Evolutionary conservation across 2,329 filamentous ascomycete genomes (phyloP), one percentile per base, ranked within the genome.

Genomic region (Aureobasidium sp.): DNA sequence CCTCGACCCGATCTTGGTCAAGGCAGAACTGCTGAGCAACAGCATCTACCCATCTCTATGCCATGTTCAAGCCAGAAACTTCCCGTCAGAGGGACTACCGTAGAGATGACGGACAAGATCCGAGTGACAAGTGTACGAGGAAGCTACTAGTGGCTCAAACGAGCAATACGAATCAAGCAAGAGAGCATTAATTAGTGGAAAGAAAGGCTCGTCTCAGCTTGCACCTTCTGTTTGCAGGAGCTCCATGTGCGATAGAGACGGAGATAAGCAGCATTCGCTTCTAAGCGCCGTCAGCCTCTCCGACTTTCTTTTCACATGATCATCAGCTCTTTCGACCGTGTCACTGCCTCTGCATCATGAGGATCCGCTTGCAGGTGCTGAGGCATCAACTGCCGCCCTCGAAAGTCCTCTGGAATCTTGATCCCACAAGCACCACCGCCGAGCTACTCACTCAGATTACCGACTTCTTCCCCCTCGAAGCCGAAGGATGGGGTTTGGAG

Each of bases 401-500:
- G 53, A 80, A 81, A 58, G 77, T 93, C 52, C 74, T 91, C 35
- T 91, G 88, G 83, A 79, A 80, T 24, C 79, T 85, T 16, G 69
- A 76, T 48, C 71, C 61, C 12, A 59, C 59, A 6, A 56, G 60
- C 21, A 95, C 88, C 2, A 77, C 95, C 56, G 79, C 86, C 25
- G 81, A 85, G 60, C 79, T 96, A 2, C 75, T 96, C 32, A 81
- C 86, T 58, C 79, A 88, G 56, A 75, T 96, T 60, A 90, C 94
- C 68, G 80, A 87, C 38, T 77, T 86, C 14, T 74, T 96, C 2
- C 90, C 90, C 0, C 79, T 97, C 0, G 90, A 95, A 71, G 83
- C 84, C 54, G 77, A 77, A 35, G 76, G 89, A 56, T 95, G 89
- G 88, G 89, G 88, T 0, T 71, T 95, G 3, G 90, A 96, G 63